Percentiles rank a stretch among this genome's conserved stretches.
Evolutionary conservation across 345 rosid genomes (phyloP).

Genomic region (Eucalyptus brandiana): DNA sequence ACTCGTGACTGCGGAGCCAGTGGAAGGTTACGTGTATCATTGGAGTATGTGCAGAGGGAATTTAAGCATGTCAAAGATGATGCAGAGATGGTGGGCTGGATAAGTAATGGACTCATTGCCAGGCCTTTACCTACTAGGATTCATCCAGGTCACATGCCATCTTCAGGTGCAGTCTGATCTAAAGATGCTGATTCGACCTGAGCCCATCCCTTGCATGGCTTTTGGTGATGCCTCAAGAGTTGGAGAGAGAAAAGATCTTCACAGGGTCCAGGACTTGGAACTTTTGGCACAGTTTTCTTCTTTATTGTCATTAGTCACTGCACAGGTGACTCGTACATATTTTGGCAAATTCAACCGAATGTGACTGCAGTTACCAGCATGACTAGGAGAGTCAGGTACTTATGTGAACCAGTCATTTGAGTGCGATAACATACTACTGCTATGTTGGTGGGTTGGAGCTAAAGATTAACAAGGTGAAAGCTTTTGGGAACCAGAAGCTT

Average conservation of each 20-base stretch:
- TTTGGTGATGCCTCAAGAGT: background rate
- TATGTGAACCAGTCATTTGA: background rate
- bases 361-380: background rate
- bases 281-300: background rate
- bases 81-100: slow-evolving; percentile 71
- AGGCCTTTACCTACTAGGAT: slow-evolving; percentile 74
- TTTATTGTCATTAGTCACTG: background rate
- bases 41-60: slow-evolving; percentile 78
- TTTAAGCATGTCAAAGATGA: slow-evolving; percentile 70
- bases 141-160: slow-evolving; percentile 8
- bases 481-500: background rate
- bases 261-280: background rate
- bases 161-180: slow-evolving; percentile 1
- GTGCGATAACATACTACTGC: background rate
- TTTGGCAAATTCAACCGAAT: background rate
- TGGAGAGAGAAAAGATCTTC: background rate
- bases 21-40: slow-evolving; percentile 69
- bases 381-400: background rate
- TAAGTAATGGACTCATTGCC: slow-evolving; percentile 76
- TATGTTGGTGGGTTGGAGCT: background rate
- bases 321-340: background rate
- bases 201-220: background rate
- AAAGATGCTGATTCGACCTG: background rate
- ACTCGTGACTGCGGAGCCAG: slow-evolving; percentile 58
- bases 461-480: background rate